Base-by-base conservation (phyloP, 228 moss, liverwort and hornwort species). In the Sphagnum magellanicum region DNA sequence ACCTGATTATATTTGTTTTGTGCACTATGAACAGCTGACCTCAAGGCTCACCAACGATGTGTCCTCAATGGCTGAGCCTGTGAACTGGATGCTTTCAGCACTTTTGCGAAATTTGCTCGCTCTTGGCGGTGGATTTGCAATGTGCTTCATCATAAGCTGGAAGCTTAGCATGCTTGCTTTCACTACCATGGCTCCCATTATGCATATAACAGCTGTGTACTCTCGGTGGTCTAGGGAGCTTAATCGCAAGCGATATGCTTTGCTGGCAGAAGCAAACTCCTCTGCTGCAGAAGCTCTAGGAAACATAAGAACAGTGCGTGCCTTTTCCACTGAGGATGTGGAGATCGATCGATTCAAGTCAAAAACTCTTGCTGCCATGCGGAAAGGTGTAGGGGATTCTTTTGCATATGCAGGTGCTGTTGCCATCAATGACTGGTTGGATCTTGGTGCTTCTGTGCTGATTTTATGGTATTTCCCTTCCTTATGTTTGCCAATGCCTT, bases 101-200 rank as follows among this genome's bases (percentile, higher is more conserved):
- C 51, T 67, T 49, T 17, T 67, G 51, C 67, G 67, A 4, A 67
- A 67, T 67, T 50, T 67, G 4, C 16, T 67, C 5, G 50, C 67
- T 53, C 51, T 67, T 8, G 12, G 13, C 4, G 67, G 67, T 67
- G 67, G 67, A 49, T 67, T 67, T 52, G 50, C 52, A 50, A 67
- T 67, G 67, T 67, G 67, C 67, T 67, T 67, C 67, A 67, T 67
- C 50, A 67, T 67, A 50, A 67, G 67, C 67, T 67, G 67, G 67
- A 67, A 67, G 12, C 50, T 67, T 49, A 67, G 67, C 16, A 67
- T 67, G 67, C 67, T 67, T 53, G 67, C 67, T 12, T 67, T 67
- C 67, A 67, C 67, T 12, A 67, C 67, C 10, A 67, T 67, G 67
- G 67, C 67, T 50, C 67, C 67, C 4, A 67, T 67, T 52, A 67